Evolutionary conservation across 768 basidiomycete species (phyloP), one percentile per base, ranked within the genome.

Genomic region (Exidia glandulosa): DNA sequence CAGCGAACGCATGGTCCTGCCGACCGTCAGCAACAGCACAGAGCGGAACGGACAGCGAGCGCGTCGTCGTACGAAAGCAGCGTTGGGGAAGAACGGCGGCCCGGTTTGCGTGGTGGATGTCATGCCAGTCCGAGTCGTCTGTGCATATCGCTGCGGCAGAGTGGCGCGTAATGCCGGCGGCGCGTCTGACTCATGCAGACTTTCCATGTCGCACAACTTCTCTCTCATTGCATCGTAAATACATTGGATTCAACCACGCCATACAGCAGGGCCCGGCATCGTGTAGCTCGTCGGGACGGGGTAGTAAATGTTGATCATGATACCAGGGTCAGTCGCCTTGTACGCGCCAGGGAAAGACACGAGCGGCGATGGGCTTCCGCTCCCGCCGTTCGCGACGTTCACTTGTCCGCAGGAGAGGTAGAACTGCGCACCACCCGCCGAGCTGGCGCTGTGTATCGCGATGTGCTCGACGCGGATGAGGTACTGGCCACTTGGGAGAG

Each of bases 1-100:
- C 96, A 48, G 93, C 91, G 58, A 85, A 84, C 32, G 95, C 94
- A 85, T 97, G 94, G 73, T 98, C 96, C 91, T 95, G 57, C 1
- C 14, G 48, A 32, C 3, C 48, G 58, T 7, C 52, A 34, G 25
- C 2, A 3, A 57, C 1, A 29, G 32, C 5, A 13, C 12, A 1
- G 10, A 5, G 4, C 54, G 32, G 13, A 56, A 23, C 14, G 6
- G 5, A 16, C 1, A 16, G 19, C 5, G 2, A 1, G 0, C 9
- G 10, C 14, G 13, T 19, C 13, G 1, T 31, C 56, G 10, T 55
- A 56, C 59, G 19, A 65, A 50, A 3, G 63, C 63, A 1, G 64
- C 60, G 29, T 58, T 63, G 52, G 64, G 62, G 60, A 65, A 61
- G 52, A 65, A 65, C 25, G 62, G 58, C 41, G 34, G 41, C 23